These are phyloP conservation scores for Botrytis deweyae DNA, from an alignment of 2,329 filamentous ascomycete species.

Conservation along the genomic window DNA sequence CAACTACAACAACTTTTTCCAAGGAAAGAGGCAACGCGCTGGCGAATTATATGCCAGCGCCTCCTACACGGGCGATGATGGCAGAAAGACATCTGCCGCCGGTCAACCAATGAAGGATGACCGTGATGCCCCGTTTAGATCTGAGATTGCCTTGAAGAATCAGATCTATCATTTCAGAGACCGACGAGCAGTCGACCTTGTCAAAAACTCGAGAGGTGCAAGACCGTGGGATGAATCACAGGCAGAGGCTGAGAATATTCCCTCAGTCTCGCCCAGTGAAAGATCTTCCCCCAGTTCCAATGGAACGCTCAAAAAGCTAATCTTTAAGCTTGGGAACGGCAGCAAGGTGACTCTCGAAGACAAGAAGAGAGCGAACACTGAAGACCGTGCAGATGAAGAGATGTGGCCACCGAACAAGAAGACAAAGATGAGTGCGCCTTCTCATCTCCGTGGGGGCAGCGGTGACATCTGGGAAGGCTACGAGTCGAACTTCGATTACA, in stretches of 20 bases:
- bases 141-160: neutral
- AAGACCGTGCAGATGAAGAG: neutral
- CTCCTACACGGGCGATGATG: neutral
- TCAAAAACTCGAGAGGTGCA: neutral
- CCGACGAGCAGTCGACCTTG: neutral
- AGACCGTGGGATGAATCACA: neutral
- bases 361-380: neutral
- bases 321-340: neutral
- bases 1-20: neutral
- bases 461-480: neutral
- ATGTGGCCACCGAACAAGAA: neutral
- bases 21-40: neutral
- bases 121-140: neutral
- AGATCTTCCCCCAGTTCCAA: neutral
- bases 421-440: neutral
- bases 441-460: neutral
- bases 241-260: neutral
- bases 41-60: neutral
- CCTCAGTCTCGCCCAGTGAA: neutral
- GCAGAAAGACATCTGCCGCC: neutral
- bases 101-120: neutral
- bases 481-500: neutral
- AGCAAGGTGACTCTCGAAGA: neutral
- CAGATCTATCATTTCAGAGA: neutral
- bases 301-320: neutral